Evolutionary conservation across 2,329 filamentous ascomycete genomes (phyloP).

Genomic region (Arthrobotrys sphaeroides): DNA sequence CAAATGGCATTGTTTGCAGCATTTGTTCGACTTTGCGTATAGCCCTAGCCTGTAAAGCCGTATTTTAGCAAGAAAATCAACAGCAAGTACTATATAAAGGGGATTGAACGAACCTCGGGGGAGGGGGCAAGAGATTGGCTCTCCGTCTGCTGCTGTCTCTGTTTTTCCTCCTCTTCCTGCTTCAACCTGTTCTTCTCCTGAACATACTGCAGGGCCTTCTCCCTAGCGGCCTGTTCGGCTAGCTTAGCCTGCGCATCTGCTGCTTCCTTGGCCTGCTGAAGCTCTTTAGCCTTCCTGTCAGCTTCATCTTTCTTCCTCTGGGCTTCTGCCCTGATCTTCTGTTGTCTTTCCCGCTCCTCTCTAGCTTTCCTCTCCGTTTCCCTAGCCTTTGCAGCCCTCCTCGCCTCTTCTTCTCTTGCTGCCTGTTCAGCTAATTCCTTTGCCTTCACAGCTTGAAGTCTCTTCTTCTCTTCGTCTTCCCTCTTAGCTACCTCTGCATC

Average conservation of each 20-base stretch:
- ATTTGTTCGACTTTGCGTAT: conserved; percentile 14
- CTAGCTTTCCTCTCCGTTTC: neutral
- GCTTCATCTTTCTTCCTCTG: conserved; percentile 1
- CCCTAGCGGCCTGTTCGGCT: neutral
- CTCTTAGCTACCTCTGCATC: neutral
- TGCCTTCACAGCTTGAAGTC: neutral
- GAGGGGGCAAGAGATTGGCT: too few species aligned
- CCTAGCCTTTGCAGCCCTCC: neutral
- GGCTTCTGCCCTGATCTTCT: neutral
- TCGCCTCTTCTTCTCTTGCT: conserved; percentile 1
- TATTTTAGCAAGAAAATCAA: too few species aligned
- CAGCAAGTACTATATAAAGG: too few species aligned
- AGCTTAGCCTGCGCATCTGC: neutral
- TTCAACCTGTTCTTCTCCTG: conserved; percentile 11
- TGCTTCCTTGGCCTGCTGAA: conserved; percentile 1
- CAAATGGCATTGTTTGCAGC: conserved; percentile 23
- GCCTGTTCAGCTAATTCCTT: neutral
- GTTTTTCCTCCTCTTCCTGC: conserved; percentile 14
- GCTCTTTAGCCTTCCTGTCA: conserved; percentile 4
- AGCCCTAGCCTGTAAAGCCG: too few species aligned
- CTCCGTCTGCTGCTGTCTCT: conserved; percentile 3
- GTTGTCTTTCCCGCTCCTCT: conserved; percentile 2
- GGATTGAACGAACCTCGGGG: too few species aligned
- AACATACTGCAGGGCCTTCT: neutral
- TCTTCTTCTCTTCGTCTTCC: neutral